Evolutionary conservation across 176 grass and related monocot genomes (phyloP).

Genomic region (Tillandsia leiboldiana): DNA sequence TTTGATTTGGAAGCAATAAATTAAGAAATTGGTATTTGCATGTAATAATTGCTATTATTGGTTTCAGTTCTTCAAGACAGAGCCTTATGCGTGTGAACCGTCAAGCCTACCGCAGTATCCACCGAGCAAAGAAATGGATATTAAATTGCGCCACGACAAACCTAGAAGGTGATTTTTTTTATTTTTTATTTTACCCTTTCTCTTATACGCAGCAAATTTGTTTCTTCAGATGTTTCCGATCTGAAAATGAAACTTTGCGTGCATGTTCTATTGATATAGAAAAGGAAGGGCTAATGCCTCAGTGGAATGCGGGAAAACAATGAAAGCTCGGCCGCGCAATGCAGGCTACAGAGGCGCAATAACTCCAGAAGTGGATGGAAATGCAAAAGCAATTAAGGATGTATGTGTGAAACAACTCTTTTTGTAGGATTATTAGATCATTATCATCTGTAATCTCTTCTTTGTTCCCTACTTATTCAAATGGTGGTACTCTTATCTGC

Average conservation of each 20-base stretch:
- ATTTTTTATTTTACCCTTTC: not conserved
- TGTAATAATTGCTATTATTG: not conserved
- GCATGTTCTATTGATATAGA: constrained; percentile 32
- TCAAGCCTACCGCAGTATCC: constrained; percentile 74
- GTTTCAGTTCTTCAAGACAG: constrained; percentile 87
- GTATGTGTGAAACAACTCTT: constrained; percentile 26
- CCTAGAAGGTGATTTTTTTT: constrained; percentile 37
- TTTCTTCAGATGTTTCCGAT: constrained; percentile 11
- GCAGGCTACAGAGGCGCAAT: constrained; percentile 39
- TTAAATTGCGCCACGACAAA: constrained; percentile 55
- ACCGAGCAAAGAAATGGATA: constrained; percentile 89
- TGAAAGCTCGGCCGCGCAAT: constrained; percentile 37
- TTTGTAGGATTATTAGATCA: not conserved
- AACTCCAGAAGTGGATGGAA: constrained; percentile 49
- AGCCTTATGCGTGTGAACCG: constrained; percentile 82
- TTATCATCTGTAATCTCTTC: not conserved
- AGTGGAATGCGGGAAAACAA: constrained; percentile 33
- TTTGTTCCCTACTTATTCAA: not conserved
- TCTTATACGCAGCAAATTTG: not conserved
- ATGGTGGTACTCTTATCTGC: constrained; percentile 11
- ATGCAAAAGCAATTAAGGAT: constrained; percentile 21
- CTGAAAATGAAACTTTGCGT: not conserved
- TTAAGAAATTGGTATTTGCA: not conserved
- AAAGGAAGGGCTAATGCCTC: constrained; percentile 42
- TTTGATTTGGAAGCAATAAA: not conserved